Evolutionary conservation across 192 early-diverging fungal species (phyloP).

Genomic region (Chytriomyces sp.): DNA sequence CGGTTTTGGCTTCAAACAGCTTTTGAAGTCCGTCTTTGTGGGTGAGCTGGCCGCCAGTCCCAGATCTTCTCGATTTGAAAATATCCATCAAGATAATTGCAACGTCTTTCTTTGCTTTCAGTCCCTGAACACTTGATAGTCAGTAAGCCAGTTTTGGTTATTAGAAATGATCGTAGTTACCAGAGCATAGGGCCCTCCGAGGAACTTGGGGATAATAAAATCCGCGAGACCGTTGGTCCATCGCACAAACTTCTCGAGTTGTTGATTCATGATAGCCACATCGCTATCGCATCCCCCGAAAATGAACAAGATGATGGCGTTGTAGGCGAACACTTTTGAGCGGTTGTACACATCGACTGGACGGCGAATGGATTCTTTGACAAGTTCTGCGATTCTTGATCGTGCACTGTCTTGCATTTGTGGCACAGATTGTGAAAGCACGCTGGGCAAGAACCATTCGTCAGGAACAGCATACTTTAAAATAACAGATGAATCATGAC

Average conservation of each 20-base stretch:
- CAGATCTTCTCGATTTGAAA: background rate
- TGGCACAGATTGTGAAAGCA: background rate
- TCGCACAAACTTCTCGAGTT: background rate
- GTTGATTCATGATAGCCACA: background rate
- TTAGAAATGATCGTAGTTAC: background rate
- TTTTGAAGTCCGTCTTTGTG: constrained; percentile 18
- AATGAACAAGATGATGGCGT: constrained; percentile 26
- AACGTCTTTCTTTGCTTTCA: constrained; percentile 10
- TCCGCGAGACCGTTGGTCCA: constrained; percentile 18
- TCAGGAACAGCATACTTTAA: background rate
- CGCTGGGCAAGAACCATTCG: background rate
- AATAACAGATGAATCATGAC: background rate
- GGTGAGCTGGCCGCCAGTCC: background rate
- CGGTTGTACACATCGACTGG: background rate
- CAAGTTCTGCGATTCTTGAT: background rate
- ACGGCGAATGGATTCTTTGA: background rate
- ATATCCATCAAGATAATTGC: background rate
- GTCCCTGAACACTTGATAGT: background rate
- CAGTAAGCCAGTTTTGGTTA: background rate
- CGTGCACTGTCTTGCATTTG: background rate
- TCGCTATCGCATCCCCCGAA: constrained; percentile 5
- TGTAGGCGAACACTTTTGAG: constrained; percentile 25
- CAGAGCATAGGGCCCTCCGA: constrained; percentile 6
- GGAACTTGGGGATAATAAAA: constrained; percentile 13
- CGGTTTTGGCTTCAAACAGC: background rate